Conservation (phyloP, 1,284 basidiomycete genomes). For the Cutaneotrichosporon daszewskae region DNA sequence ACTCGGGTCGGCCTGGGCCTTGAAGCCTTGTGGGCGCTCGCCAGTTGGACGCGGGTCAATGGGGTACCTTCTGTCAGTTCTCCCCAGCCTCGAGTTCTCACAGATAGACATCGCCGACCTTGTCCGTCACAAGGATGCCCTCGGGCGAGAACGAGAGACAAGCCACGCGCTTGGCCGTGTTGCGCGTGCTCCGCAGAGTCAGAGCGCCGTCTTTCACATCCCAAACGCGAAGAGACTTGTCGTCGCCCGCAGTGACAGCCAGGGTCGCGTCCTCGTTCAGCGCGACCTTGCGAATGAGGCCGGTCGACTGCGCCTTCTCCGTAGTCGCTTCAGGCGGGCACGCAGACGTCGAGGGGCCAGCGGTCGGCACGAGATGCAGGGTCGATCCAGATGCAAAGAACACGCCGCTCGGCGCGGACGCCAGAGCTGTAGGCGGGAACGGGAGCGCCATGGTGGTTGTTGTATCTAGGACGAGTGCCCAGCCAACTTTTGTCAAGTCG, state of each 20-base stretch:
- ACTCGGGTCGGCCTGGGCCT: conserved; percentile 66
- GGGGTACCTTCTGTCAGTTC: conserved; percentile 29
- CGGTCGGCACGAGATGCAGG: conserved; percentile 4
- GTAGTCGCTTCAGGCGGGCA: conserved; percentile 9
- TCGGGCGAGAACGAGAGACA: conserved; percentile 22
- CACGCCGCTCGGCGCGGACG: conserved; percentile 4
- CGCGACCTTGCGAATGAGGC: conserved; percentile 58
- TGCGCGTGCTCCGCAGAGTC: conserved; percentile 5
- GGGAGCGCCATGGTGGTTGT: conserved; percentile 6
- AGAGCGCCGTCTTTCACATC: conserved; percentile 42
- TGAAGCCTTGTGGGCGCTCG: conserved; percentile 41
- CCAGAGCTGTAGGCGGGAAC: conserved; percentile 14
- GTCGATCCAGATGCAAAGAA: conserved; percentile 12
- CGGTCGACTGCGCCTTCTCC: conserved; percentile 4
- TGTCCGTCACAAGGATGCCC: conserved; percentile 37
- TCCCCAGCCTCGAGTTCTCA: conserved; percentile 18
- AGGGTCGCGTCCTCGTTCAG: conserved; percentile 53
- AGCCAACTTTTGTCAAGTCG: conserved; percentile 3
- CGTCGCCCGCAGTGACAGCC: conserved; percentile 65
- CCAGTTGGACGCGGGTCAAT: conserved; percentile 57
- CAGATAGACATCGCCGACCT: conserved; percentile 43
- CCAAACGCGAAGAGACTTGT: conserved; percentile 75
- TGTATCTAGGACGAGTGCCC: background rate
- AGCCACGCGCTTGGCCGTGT: conserved; percentile 24
- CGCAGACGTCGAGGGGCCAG: conserved; percentile 10